Conservation (phyloP, 2,329 filamentous ascomycete species). For the Aciculosporium take region DNA sequence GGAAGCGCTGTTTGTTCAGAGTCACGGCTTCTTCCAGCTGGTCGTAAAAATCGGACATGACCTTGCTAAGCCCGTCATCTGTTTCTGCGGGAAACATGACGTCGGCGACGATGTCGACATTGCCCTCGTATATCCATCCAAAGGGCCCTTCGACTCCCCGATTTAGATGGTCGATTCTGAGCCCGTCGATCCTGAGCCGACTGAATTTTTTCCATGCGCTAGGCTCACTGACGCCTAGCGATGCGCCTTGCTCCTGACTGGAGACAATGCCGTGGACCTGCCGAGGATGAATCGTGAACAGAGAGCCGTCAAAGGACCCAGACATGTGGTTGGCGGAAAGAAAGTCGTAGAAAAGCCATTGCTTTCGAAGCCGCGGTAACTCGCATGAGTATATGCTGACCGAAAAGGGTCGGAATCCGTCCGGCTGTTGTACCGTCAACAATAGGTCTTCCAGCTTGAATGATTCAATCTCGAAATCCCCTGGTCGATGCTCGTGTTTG, state of each 20-base stretch:
- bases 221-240: constrained; percentile 44
- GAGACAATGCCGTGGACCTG: constrained; percentile 73
- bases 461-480: constrained; percentile 92
- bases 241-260: constrained; percentile 37
- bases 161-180: constrained; percentile 94
- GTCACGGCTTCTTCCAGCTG: constrained; percentile 86
- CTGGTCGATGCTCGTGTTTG: constrained; percentile 72
- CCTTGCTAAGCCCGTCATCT: constrained; percentile 80
- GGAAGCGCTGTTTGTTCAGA: constrained; percentile 52
- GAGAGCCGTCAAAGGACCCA: constrained; percentile 83
- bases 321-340: constrained; percentile 92
- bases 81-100: constrained; percentile 85
- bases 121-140: constrained; percentile 95
- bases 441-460: constrained; percentile 94
- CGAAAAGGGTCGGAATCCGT: constrained; percentile 82
- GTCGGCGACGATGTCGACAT: constrained; percentile 91
- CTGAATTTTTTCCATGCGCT: constrained; percentile 92
- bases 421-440: constrained; percentile 81
- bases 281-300: constrained; percentile 92
- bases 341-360: constrained; percentile 97
- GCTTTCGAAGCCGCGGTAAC: constrained; percentile 79
- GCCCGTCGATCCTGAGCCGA: constrained; percentile 76
- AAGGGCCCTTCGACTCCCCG: constrained; percentile 86
- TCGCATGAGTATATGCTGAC: constrained; percentile 95
- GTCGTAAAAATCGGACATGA: constrained; percentile 95